Base-by-base conservation (phyloP, 371 early-diverging fungal species). In the Rhizopus stolonifer region DNA sequence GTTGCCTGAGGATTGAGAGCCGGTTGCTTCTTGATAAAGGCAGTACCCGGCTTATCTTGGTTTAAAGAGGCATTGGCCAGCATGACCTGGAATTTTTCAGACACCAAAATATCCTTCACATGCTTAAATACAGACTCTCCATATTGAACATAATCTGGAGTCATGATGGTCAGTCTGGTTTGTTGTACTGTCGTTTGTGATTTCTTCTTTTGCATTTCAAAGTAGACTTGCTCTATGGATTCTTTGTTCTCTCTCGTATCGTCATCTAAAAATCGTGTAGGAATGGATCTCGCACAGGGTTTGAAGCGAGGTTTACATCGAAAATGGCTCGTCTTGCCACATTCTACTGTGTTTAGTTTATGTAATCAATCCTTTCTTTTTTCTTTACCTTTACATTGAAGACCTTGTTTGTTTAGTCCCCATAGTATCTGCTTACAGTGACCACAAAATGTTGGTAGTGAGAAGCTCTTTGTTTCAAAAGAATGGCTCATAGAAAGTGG, bases 1-100 rank as follows among this genome's bases (percentile, higher is more conserved):
- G 74, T 66, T 8, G 60, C 40, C 39, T 77, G 74, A 0, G 77
- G 68, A 57, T 69, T 67, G 1, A 76, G 31, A 3, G 72, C 56
- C 2, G 68, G 60, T 48, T 64, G 59, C 32, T 61, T 58, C 23
- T 67, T 66, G 4, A 68, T 49, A 54, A 72, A 71, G 4, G 58
- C 59, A 44, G 61, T 70, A 0, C 54, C 58, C n/a, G 76, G 70
- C 21, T 58, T 44, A 6, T 54, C 49, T 13, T 63, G 51, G 25
- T 61, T 66, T 10, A 50, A 40, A 11, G 67, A 64, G 31, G 74
- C 74, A 29, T 68, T 52, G n/a, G 66, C 67, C 17, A 70, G 47
- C 9, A 70, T 56, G 17, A 49, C 60, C 29, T 69, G 65, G n/a
- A 73, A 54, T 17, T 73, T 64, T 13, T 64, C 59, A 8, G 67